These are phyloP conservation scores for Hyphopichia fennica DNA, from an alignment of 1,139 yeast genomes.

Conservation along the genomic window DNA sequence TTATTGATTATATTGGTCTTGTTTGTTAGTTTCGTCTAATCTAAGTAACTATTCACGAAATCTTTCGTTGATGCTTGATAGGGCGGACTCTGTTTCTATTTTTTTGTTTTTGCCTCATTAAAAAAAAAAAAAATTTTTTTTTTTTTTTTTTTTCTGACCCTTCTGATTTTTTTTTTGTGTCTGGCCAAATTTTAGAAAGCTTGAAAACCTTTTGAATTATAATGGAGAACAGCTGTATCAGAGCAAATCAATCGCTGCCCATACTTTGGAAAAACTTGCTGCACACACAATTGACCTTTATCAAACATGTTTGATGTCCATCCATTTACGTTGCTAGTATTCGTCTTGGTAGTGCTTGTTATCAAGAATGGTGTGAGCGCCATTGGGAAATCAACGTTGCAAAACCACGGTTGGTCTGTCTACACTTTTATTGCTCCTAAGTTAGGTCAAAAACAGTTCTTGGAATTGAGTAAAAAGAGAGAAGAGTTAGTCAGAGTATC, in stretches of 20 bases:
- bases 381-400: constrained; percentile 37
- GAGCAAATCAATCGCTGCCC: too few species aligned
- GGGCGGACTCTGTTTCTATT: background rate
- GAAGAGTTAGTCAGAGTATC: constrained; percentile 48
- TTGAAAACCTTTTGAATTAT: too few species aligned
- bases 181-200: background rate
- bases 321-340: constrained; percentile 28
- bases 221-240: too few species aligned
- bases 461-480: constrained; percentile 38
- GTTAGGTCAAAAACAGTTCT: constrained; percentile 29
- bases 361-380: constrained; percentile 28
- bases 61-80: background rate
- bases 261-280: too few species aligned
- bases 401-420: constrained; percentile 39
- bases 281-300: too few species aligned
- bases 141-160: background rate
- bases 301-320: constrained; percentile 27
- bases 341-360: constrained; percentile 31
- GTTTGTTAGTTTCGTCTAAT: too few species aligned
- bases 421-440: constrained; percentile 37
- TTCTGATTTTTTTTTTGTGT: background rate
- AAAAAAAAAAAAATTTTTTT: background rate
- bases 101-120: background rate
- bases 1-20: too few species aligned
- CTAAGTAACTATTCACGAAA: background rate